These are phyloP conservation scores for Pyrenophora teres DNA, from an alignment of 2,329 filamentous ascomycete genomes.

Conservation along the genomic window DNA sequence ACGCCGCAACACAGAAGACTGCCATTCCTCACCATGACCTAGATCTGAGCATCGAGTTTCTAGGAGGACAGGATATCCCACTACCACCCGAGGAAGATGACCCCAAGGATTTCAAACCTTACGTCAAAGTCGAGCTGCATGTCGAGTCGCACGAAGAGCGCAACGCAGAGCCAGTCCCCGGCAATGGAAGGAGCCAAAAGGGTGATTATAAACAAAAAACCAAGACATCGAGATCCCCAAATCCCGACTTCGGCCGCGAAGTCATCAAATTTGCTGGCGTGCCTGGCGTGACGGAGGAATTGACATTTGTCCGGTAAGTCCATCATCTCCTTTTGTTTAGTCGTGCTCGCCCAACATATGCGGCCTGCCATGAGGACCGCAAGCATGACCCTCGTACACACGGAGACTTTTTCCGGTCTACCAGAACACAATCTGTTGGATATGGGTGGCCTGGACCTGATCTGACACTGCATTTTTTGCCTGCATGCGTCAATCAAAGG, in stretches of 20 bases:
- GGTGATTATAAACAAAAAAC: slow-evolving; percentile 55
- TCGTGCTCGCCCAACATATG: slow-evolving; percentile 8
- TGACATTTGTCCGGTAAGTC: slow-evolving; percentile 56
- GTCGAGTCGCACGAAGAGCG: slow-evolving; percentile 68
- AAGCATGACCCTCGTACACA: not conserved
- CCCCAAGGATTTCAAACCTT: slow-evolving; percentile 68
- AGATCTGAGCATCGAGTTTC: slow-evolving; percentile 71
- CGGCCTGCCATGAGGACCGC: slow-evolving; percentile 1
- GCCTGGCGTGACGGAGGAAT: slow-evolving; percentile 50
- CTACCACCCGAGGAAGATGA: slow-evolving; percentile 62
- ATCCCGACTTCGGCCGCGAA: slow-evolving; percentile 54
- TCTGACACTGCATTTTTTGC: not conserved
- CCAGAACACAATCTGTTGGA: not conserved
- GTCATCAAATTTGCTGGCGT: slow-evolving; percentile 52
- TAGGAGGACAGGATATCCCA: slow-evolving; percentile 77
- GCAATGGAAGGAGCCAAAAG: slow-evolving; percentile 59
- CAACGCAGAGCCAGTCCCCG: slow-evolving; percentile 49
- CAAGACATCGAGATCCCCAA: slow-evolving; percentile 49
- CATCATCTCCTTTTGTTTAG: slow-evolving; percentile 8
- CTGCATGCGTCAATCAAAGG: not conserved
- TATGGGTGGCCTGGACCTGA: not conserved
- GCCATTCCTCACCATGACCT: slow-evolving; percentile 60
- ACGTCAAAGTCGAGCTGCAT: slow-evolving; percentile 80
- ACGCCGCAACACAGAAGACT: slow-evolving; percentile 49
- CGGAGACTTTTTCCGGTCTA: not conserved